Evolutionary conservation across 1,284 basidiomycete genomes (phyloP).

Genomic region (Tilletia setariae): DNA sequence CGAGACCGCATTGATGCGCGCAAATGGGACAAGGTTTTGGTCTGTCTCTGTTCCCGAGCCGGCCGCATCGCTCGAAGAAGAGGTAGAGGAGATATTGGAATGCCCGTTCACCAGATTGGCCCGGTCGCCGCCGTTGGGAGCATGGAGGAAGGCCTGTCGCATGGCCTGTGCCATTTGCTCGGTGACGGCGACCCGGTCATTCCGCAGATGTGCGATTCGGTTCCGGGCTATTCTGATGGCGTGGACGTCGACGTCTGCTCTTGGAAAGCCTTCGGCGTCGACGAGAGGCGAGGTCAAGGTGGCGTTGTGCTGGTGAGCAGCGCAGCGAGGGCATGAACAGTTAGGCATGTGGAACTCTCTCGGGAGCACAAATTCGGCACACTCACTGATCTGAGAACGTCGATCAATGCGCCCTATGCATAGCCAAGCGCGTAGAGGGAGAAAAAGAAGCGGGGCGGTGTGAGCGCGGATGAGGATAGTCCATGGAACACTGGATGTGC

Average conservation of each 20-base stretch:
- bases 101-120: neutral
- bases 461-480: neutral
- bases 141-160: slow-evolving; percentile 24
- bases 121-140: slow-evolving; percentile 31
- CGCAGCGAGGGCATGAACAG: neutral
- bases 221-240: slow-evolving; percentile 36
- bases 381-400: slow-evolving; percentile 11
- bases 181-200: slow-evolving; percentile 32
- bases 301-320: slow-evolving; percentile 24
- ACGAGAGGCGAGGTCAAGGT: slow-evolving; percentile 31
- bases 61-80: neutral
- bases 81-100: neutral
- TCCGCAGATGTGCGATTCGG: slow-evolving; percentile 34
- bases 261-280: slow-evolving; percentile 40
- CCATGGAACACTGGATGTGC: slow-evolving; percentile 18
- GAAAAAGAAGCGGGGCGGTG: neutral
- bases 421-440: slow-evolving; percentile 11
- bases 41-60: neutral
- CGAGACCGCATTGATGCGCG: slow-evolving; percentile 33
- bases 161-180: slow-evolving; percentile 25
- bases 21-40: slow-evolving; percentile 17
- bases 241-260: slow-evolving; percentile 36
- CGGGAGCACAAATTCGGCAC: neutral
- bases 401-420: slow-evolving; percentile 21
- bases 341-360: neutral